Base-by-base conservation (phyloP, 2,329 filamentous ascomycete species). In the Zasmidium angulare region DNA sequence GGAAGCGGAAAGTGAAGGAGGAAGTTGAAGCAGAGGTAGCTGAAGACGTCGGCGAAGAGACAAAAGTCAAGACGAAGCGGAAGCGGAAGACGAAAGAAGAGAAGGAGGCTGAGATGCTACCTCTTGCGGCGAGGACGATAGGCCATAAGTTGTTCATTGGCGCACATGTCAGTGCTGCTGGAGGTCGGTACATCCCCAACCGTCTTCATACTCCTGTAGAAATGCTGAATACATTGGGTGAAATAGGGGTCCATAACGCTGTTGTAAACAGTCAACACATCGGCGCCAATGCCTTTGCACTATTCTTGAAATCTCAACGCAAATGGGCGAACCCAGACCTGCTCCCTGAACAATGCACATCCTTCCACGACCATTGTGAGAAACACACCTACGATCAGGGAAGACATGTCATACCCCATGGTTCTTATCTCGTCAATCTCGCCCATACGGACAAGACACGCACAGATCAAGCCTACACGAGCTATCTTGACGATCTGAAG, bases 351-450 rank as follows among this genome's bases (percentile, higher is more conserved):
- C 84, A 88, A 55, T 82, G 84, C 52, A 81, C 86, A 46, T 82
- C 86, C 43, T 99, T 98, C 77, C 84, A 84, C 57, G 81, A 82
- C 47, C 78, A 86, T 29, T 90, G 91, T 71, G 80, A 84, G 53
- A 78, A 87, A 52, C 86, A 93, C 72, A 78, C 79, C 52, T 96
- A 93, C 74, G 86, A 90, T 69, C 84, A 86, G 6, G 81, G 81
- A 58, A 84, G 85, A 72, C 88, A 91, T 76, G 85, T 92, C 69
- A 86, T 99, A 1, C 95, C 95, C 0, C 95, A 99, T 73, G 95
- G 95, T 31, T 96, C 91, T 1, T 99, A 99, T 74, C 88, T 99
- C 7, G 92, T 99, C 70, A 99, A 99, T 72, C 85, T 99, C 4
- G 95, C 95, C 0, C 91, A 96, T 71, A 82, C 86, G 3, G 93